These are phyloP conservation scores for Lachancea mirantina DNA, from an alignment of 805 yeast genomes.

Conservation along the genomic window DNA sequence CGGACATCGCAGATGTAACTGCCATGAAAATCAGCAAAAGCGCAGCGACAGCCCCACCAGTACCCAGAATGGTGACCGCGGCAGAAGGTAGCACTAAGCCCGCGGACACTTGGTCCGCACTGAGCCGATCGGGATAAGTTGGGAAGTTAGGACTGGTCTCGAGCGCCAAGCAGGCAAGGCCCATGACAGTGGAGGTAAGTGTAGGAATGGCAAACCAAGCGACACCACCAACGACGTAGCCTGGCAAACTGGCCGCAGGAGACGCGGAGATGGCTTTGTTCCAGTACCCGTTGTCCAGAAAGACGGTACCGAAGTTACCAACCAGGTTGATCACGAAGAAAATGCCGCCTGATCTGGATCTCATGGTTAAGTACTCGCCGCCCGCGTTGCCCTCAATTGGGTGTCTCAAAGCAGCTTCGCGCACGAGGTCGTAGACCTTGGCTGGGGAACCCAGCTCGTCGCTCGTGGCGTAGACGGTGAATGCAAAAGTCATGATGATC, in stretches of 20 bases:
- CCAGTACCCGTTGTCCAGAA: constrained; percentile 82
- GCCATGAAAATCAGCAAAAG: constrained; percentile 82
- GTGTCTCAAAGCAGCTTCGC: constrained; percentile 46
- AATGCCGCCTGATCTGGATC: constrained; percentile 78
- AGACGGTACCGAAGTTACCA: constrained; percentile 87
- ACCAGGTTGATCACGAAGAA: constrained; percentile 83
- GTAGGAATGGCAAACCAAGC: constrained; percentile 91
- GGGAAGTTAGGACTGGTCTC: constrained; percentile 70
- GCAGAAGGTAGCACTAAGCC: constrained; percentile 66
- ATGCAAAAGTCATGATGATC: constrained; percentile 73
- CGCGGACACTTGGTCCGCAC: constrained; percentile 64
- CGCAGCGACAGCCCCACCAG: constrained; percentile 81
- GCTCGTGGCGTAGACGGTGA: constrained; percentile 68
- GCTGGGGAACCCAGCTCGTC: constrained; percentile 74
- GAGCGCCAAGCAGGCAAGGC: constrained; percentile 72
- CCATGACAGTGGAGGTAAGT: constrained; percentile 76
- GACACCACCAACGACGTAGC: constrained; percentile 80
- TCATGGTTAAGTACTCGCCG: constrained; percentile 86
- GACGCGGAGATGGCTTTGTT: constrained; percentile 82
- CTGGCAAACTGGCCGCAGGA: constrained; percentile 80
- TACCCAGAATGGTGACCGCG: constrained; percentile 78
- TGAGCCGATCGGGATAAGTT: constrained; percentile 62
- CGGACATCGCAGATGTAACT: constrained; percentile 85
- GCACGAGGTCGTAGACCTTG: constrained; percentile 66
- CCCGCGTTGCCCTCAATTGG: constrained; percentile 77